A percentile compares a stretch with the other conserved stretches of the same genome.
Conservation (phyloP, 1,284 basidiomycete genomes). For the Waitea zeae region DNA sequence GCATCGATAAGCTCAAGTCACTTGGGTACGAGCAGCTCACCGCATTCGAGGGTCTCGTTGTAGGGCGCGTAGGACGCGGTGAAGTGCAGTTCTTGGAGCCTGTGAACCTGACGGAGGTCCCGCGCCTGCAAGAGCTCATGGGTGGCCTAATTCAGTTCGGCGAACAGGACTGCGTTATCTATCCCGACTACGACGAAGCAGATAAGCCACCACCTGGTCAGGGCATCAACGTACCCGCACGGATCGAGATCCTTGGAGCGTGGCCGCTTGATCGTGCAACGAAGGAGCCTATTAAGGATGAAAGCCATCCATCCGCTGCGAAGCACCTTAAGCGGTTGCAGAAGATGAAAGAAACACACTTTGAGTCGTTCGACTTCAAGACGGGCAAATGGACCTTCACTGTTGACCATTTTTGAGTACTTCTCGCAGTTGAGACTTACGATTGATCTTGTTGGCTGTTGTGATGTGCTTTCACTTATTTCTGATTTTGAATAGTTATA, state of each 20-base stretch:
- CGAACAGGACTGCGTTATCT: constrained; percentile 85
- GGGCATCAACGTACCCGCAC: constrained; percentile 82
- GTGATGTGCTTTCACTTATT: too few relatives aligned
- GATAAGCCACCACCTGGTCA: constrained; percentile 72
- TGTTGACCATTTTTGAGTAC: constrained; percentile 87
- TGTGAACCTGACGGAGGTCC: constrained; percentile 82
- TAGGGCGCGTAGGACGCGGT: constrained; percentile 84
- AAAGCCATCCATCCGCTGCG: constrained; percentile 49
- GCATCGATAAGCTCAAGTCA: constrained; percentile 51
- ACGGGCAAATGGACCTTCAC: constrained; percentile 88
- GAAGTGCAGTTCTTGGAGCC: constrained; percentile 82
- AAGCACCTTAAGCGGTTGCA: constrained; percentile 77
- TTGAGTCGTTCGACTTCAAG: constrained; percentile 65
- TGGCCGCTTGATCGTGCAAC: constrained; percentile 90
- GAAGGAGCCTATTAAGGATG: constrained; percentile 79
- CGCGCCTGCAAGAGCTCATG: constrained; percentile 66
- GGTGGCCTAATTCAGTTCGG: constrained; percentile 86
- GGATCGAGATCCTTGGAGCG: constrained; percentile 67
- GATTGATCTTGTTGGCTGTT: too few relatives aligned
- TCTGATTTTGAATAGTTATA: too few relatives aligned
- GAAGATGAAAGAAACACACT: constrained; percentile 75
- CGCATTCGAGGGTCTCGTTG: constrained; percentile 58
- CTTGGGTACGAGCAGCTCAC: constrained; percentile 59
- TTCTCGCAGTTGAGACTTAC: too few relatives aligned
- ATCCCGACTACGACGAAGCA: constrained; percentile 71